Conservation (phyloP, 139 green algal genomes). For the Chlorokybus atmophyticus region DNA sequence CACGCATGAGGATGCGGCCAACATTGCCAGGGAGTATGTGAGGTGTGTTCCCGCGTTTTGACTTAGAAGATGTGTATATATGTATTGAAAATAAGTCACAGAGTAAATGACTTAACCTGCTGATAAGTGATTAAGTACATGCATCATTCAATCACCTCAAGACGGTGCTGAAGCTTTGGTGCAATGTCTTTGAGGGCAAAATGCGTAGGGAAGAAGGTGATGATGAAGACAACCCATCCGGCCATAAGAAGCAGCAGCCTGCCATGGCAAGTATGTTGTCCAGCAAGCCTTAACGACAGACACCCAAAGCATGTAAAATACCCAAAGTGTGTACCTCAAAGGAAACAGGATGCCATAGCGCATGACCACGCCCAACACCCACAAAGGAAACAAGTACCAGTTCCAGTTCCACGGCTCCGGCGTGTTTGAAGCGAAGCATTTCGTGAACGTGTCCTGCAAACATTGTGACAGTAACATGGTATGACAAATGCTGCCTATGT, state of each 20-base stretch:
- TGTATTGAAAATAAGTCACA: too few relatives aligned
- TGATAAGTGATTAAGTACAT: too few relatives aligned
- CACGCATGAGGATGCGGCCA: too few relatives aligned
- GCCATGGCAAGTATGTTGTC: constrained; percentile 13
- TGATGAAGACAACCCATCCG: constrained; percentile 59
- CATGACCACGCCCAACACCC: constrained; percentile 55
- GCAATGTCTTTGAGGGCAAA: constrained; percentile 29
- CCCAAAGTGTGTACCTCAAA: too few relatives aligned
- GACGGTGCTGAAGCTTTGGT: neutral
- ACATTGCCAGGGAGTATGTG: too few relatives aligned
- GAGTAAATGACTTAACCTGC: too few relatives aligned
- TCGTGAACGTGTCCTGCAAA: constrained; percentile 94
- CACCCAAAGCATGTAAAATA: too few relatives aligned
- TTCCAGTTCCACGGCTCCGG: constrained; percentile 96
- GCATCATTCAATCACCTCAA: neutral
- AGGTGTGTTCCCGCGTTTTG: too few relatives aligned
- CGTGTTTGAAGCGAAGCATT: constrained; percentile 67
- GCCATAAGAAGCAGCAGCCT: constrained; percentile 54
- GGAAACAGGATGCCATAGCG: constrained; percentile 69
- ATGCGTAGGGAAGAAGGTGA: constrained; percentile 57
- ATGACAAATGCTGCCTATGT: too few relatives aligned
- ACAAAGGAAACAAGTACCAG: constrained; percentile 86
- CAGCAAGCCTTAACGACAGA: too few relatives aligned
- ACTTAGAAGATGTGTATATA: too few relatives aligned
- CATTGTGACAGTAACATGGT: too few relatives aligned